Base-by-base conservation (phyloP, 2,329 filamentous ascomycete genomes). In the Trichoderma sp. region DNA sequence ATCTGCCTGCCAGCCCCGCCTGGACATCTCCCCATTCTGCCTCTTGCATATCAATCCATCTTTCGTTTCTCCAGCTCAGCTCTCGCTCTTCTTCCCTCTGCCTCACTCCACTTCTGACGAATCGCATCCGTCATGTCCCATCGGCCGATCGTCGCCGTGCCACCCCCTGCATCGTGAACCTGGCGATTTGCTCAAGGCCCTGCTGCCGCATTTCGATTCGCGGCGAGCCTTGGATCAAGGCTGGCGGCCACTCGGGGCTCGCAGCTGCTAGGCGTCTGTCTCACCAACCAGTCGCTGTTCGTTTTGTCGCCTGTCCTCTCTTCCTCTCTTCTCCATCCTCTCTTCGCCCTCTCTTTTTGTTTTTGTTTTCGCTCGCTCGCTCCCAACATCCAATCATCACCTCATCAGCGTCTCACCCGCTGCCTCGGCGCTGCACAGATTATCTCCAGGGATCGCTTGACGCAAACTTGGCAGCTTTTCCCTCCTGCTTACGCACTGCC, bases 121-220 rank as follows among this genome's bases (percentile, higher is more conserved):
- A 68, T 68, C 58, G 66, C 51, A 46, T 43, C 46, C 66, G 67
- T 39, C 67, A 69, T 69, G 67, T 54, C 28, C 59, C 61, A 58
- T 59, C 52, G 52, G 24, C 52, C 55, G 21, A 55, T 66, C 43
- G 52, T 69, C 52, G 32, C 67, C 51, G 60, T 59, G 32, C 52
- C 67, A 56, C 67, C 67, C 67, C 59, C 67, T 69, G 67, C 67
- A 69, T 69, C 67, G 60, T 69, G 67, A 69, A 66, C 67, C 67
- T 63, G 54, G 58, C 58, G 58, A 56, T 54, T 54, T 67, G 46
- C 16, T 18, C 43, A 24, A 49, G 46, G 46, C 59, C 59, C n/a
- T 32, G 30, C 58, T 64, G 51, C 32, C 1, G 32, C 32, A 34
- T 34, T 34, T 34, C 32, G 32, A 32, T 65, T 49, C 51, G 46